phyloP scores from a whole-genome alignment of 768 basidiomycete genomes.

The Multifurca ochricompacta region DNA sequence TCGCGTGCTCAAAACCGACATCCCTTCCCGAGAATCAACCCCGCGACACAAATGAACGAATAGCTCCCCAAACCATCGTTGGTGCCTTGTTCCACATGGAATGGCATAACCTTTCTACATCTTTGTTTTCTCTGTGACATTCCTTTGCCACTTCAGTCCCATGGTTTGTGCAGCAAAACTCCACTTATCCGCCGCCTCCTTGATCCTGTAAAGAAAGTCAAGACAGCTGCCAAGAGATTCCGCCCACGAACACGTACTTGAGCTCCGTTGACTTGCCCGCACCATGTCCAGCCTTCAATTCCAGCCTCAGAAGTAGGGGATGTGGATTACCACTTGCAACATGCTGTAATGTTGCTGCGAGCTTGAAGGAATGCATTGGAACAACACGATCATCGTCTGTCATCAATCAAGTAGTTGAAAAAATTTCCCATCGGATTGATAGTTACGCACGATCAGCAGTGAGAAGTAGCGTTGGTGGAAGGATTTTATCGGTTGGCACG shows the following conservation, averaged over 20 bases:
- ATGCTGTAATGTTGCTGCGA: conserved; percentile 71
- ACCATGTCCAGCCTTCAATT: conserved; percentile 76
- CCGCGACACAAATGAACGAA: conserved; percentile 9
- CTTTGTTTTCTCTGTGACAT: neutral
- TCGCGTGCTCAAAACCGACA: conserved; percentile 78
- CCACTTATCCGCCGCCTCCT: conserved; percentile 71
- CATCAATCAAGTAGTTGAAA: neutral
- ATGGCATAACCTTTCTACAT: neutral
- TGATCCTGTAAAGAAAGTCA: conserved; percentile 42
- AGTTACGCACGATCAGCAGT: conserved; percentile 68
- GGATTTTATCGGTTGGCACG: conserved; percentile 47
- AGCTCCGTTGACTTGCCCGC: conserved; percentile 71
- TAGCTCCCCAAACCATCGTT: neutral
- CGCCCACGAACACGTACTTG: conserved; percentile 33
- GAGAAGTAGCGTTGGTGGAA: conserved; percentile 68
- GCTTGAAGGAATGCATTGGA: conserved; percentile 79
- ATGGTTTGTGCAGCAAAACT: conserved; percentile 65
- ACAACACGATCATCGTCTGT: conserved; percentile 84
- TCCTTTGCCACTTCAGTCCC: conserved; percentile 33
- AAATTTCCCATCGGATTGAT: neutral
- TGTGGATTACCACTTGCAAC: conserved; percentile 54
- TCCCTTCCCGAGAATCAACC: conserved; percentile 29
- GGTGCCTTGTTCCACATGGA: neutral
- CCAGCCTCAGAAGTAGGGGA: conserved; percentile 69
- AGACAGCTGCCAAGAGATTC: neutral